Base-by-base conservation (phyloP, 2,329 filamentous ascomycete genomes). In the Stagonosporopsis tanaceti region DNA sequence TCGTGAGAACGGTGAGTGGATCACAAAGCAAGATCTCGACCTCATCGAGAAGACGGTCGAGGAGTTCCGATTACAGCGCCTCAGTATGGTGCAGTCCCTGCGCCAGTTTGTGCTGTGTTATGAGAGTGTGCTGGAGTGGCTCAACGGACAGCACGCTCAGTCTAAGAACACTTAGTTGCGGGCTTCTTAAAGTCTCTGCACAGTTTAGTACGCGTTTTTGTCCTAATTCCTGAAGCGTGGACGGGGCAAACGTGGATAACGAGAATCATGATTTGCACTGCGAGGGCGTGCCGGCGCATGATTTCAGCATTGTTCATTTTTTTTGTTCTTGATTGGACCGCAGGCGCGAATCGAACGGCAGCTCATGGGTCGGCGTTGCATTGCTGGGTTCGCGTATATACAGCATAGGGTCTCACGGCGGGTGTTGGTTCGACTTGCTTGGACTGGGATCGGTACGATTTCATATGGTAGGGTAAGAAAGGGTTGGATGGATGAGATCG, bases 61-160 rank as follows among this genome's bases (percentile, higher is more conserved):
- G 67, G 93, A 97, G 68, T 97, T 99, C 76, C 84, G 95, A 54
- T 82, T 85, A 46, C 95, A 99, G 79, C 83, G 95, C 63, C 79
- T 97, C 20, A 97, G 93, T 77, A 99, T 98, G 93, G 94, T 99
- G 40, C 95, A 98, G 77, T 97, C 90, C 69, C 79, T 98, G 56
- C 84, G 92, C 59, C 95, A 99, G 75, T 98, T 90, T 78, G 94
- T 97, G 47, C 86, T 99, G 32, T 99, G 95, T 76, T 99, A 99
- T 76, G 95, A 99, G 80, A 96, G 91, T 38, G 84, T 98, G 6
- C 80, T 96, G 52, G 94, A 98, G 77, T 99, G 94, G 93, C 77
- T 95, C 27, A 81, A 82, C 11, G 76, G 80, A 66, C 78, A 82
- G 34, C 54, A 57, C n/a, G 28, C 50, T 12, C 54, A 50, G 34